A percentile compares a stretch with the other conserved stretches of the same genome.
Evolutionary conservation across 306 rosid species (phyloP).

Genomic region (Vigna angularis): DNA sequence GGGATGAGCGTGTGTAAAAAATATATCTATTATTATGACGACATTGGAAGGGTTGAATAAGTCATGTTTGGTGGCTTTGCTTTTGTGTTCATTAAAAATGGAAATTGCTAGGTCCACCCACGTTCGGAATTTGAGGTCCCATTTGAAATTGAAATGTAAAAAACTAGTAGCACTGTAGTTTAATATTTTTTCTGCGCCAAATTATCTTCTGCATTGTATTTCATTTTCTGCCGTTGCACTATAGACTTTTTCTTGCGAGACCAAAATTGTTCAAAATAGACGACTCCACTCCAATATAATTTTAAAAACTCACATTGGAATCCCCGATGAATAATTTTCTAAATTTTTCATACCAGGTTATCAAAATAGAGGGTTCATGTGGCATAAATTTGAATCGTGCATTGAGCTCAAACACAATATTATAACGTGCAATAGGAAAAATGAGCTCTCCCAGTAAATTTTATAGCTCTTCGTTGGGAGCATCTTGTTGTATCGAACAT

Average conservation of each 20-base stretch:
- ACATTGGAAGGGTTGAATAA: slow-evolving; percentile 38
- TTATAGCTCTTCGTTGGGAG: slow-evolving; percentile 45
- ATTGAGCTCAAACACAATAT: too few relatives aligned
- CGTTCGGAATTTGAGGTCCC: background rate
- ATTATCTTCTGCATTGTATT: slow-evolving; percentile 3
- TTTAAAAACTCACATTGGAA: background rate
- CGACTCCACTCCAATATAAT: background rate
- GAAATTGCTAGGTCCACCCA: slow-evolving; percentile 26
- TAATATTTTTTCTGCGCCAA: slow-evolving; percentile 13
- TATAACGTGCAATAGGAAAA: too few relatives aligned
- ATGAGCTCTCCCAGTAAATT: background rate
- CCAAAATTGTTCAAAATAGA: background rate
- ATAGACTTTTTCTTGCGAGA: background rate
- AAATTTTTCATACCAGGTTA: too few relatives aligned
- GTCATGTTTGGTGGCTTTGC: slow-evolving; percentile 43
- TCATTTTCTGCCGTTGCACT: background rate
- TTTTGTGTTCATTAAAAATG: slow-evolving; percentile 28
- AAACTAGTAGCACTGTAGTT: background rate
- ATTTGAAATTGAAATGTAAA: background rate
- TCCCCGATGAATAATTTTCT: background rate
- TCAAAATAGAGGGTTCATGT: too few relatives aligned
- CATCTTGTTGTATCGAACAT: slow-evolving; percentile 28
- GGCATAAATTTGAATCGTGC: too few relatives aligned
- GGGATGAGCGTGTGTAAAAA: slow-evolving; percentile 23
- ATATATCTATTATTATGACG: slow-evolving; percentile 36